A percentile compares a stretch with the other conserved stretches of the same genome.
These are phyloP conservation scores for Brettanomyces naardenensis DNA, from an alignment of 805 yeast genomes.

Conservation along the genomic window DNA sequence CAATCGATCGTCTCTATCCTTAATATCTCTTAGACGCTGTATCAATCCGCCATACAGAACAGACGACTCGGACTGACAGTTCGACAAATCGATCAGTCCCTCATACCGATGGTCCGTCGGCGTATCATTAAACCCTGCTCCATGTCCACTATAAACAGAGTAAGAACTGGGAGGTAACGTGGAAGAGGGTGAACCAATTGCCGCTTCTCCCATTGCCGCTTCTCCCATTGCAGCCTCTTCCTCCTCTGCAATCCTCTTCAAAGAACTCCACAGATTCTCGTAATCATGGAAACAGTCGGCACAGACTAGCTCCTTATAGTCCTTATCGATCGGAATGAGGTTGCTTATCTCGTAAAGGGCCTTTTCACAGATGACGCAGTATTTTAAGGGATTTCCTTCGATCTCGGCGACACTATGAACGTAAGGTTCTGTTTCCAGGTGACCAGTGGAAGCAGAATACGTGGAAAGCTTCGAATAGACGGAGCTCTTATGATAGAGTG, in stretches of 20 bases:
- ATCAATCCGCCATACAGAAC: no score
- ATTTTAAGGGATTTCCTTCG: slow-evolving; percentile 26
- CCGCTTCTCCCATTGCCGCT: no score
- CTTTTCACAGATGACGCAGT: slow-evolving; percentile 64
- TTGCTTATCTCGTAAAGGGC: slow-evolving; percentile 58
- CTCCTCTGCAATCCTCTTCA: not conserved
- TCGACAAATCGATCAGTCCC: no score
- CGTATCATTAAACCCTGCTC: no score
- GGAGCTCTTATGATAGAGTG: not conserved
- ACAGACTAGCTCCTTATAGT: slow-evolving; percentile 50
- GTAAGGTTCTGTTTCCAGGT: slow-evolving; percentile 13
- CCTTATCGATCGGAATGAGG: slow-evolving; percentile 19
- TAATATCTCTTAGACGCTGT: not conserved
- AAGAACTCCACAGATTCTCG: slow-evolving; percentile 15
- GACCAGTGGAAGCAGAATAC: slow-evolving; percentile 13
- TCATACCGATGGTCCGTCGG: no score
- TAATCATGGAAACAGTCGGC: slow-evolving; percentile 46
- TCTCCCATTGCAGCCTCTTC: not conserved
- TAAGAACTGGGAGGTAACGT: not conserved
- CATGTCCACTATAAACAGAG: no score
- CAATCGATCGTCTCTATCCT: not conserved
- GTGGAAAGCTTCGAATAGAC: slow-evolving; percentile 6
- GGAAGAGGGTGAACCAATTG: not conserved
- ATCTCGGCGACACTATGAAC: slow-evolving; percentile 12
- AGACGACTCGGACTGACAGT: no score